These are phyloP conservation scores for Diplodia corticola DNA, from an alignment of 2,329 filamentous ascomycete genomes.

Conservation along the genomic window DNA sequence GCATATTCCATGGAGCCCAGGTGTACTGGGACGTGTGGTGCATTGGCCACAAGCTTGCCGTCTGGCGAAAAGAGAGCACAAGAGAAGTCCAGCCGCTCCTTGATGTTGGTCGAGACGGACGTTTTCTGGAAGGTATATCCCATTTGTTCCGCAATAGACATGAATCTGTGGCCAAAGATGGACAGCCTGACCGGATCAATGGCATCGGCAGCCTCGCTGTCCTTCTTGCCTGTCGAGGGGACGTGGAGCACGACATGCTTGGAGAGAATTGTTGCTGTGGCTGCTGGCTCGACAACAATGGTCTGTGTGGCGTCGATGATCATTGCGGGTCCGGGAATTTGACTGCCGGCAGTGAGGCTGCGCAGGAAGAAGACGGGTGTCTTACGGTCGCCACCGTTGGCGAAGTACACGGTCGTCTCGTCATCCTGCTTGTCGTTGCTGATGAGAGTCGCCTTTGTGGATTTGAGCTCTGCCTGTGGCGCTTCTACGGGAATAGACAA, in stretches of 20 bases:
- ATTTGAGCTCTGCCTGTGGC: slow-evolving; percentile 23
- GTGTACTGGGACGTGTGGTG: slow-evolving; percentile 46
- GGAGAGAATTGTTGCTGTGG: slow-evolving; percentile 26
- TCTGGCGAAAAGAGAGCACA: slow-evolving; percentile 47
- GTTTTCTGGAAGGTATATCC: slow-evolving; percentile 58
- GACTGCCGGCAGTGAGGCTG: slow-evolving; percentile 26
- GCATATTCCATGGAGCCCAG: slow-evolving; percentile 48
- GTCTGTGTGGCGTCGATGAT: slow-evolving; percentile 48
- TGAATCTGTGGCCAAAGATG: slow-evolving; percentile 59
- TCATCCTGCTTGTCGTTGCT: background rate
- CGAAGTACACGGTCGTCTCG: slow-evolving; percentile 30
- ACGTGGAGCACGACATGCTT: slow-evolving; percentile 45
- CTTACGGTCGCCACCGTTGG: slow-evolving; percentile 25
- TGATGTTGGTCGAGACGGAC: slow-evolving; percentile 53
- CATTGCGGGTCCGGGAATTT: slow-evolving; percentile 30
- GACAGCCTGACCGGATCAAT: slow-evolving; percentile 56
- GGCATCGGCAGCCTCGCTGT: slow-evolving; percentile 25
- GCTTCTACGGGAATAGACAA: slow-evolving; percentile 23
- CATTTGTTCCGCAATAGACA: slow-evolving; percentile 62
- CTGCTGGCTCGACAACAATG: slow-evolving; percentile 45
- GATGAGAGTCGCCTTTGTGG: background rate
- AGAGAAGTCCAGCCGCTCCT: slow-evolving; percentile 47
- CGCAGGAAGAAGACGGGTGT: slow-evolving; percentile 32
- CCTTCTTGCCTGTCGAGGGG: slow-evolving; percentile 33
- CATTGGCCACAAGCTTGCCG: slow-evolving; percentile 47